Percentiles rank a stretch among this genome's conserved stretches.
Evolutionary conservation across 176 grass and related monocot species (phyloP).

Genomic region (Alloteropsis semialata): DNA sequence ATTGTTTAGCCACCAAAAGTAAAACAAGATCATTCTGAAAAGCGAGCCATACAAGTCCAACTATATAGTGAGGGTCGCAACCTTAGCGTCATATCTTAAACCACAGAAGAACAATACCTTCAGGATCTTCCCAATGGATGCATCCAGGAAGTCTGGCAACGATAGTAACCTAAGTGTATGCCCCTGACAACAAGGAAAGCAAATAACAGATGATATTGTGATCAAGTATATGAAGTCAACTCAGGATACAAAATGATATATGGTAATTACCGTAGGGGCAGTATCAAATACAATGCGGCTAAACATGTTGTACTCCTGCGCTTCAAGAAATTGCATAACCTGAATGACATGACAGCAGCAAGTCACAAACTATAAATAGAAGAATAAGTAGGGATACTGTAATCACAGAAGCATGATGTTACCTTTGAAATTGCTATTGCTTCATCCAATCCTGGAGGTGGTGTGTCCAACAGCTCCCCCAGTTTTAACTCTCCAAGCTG

Average conservation of each 20-base stretch:
- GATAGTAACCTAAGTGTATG: conserved; percentile 94
- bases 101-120: conserved; percentile 48
- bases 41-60: neutral
- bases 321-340: conserved; percentile 98
- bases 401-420: neutral
- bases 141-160: conserved; percentile 98
- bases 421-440: conserved; percentile 98
- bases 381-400: neutral
- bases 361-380: neutral
- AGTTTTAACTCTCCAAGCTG: conserved; percentile 95
- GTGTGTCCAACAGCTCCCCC: conserved; percentile 84
- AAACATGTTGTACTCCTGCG: conserved; percentile 86
- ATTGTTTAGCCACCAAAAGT: neutral
- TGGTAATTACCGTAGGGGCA: conserved; percentile 69
- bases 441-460: conserved; percentile 93
- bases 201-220: conserved; percentile 23
- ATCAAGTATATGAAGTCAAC: neutral
- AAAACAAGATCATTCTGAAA: neutral
- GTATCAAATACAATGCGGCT: conserved; percentile 97
- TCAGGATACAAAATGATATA: conserved; percentile 1
- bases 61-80: neutral
- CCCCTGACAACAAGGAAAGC: conserved; percentile 47
- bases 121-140: conserved; percentile 94
- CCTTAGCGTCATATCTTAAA: neutral
- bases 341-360: conserved; percentile 35